phyloP scores from a whole-genome alignment of 75 land plant species.

The Cupressus sempervirens region DNA sequence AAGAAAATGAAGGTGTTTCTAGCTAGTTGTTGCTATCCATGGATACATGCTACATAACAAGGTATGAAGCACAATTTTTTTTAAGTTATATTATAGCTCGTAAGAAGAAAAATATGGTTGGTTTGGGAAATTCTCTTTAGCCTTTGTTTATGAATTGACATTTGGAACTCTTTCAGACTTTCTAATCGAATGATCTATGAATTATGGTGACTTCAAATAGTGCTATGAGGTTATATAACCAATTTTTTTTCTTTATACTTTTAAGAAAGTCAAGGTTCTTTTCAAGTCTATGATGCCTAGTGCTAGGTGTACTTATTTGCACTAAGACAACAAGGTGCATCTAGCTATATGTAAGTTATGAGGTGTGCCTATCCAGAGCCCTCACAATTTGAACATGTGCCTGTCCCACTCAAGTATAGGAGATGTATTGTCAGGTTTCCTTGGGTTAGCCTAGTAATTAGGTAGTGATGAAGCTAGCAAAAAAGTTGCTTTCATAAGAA shows the following conservation, averaged over 20 bases:
- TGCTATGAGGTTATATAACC: not conserved
- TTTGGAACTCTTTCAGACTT: not conserved
- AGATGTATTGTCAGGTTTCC: no score
- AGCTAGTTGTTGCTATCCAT: constrained; percentile 68
- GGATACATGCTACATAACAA: constrained; percentile 90
- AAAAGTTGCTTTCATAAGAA: not conserved
- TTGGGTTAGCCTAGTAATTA: no score
- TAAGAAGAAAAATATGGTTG: not conserved
- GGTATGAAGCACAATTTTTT: constrained; percentile 37
- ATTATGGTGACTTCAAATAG: not conserved
- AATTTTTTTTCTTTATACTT: not conserved
- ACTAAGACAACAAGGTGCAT: not conserved
- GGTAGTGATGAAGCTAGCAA: not conserved
- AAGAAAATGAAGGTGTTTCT: constrained; percentile 40
- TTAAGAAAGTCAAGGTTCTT: not conserved
- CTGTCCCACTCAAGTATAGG: no score
- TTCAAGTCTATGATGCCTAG: not conserved
- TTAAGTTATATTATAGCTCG: not conserved
- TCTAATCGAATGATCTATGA: not conserved
- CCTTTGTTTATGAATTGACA: not conserved
- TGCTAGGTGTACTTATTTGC: not conserved
- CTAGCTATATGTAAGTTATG: not conserved
- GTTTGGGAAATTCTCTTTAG: not conserved
- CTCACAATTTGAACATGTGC: not conserved
- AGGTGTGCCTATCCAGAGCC: not conserved